A percentile compares a stretch with the other conserved stretches of the same genome.
phyloP scores from a whole-genome alignment of 2,329 filamentous ascomycete genomes.

The Basipetospora chlamydospora region DNA sequence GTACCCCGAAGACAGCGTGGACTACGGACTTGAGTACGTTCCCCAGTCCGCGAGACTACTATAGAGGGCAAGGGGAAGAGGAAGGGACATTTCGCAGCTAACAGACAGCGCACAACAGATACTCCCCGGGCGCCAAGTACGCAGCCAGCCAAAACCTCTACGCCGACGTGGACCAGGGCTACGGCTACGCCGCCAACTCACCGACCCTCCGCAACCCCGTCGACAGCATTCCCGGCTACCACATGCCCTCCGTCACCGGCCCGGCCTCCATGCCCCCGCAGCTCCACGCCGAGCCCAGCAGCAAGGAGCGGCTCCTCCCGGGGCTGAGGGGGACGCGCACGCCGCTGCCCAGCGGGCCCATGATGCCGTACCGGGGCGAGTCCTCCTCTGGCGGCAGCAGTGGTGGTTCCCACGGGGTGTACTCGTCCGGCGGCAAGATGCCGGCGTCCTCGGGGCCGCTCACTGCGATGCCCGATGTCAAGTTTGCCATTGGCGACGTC shows the following conservation, averaged over 20 bases:
- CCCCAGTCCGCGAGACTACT: slow-evolving; percentile 20
- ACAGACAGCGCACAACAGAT: too few species aligned
- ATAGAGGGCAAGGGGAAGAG: too few species aligned
- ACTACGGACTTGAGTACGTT: slow-evolving; percentile 20
- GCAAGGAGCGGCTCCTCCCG: slow-evolving; percentile 15
- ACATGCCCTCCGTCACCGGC: slow-evolving; percentile 22
- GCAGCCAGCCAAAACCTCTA: slow-evolving; percentile 17
- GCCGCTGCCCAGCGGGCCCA: background rate
- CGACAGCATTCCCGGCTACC: slow-evolving; percentile 10
- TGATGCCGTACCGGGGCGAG: too few species aligned
- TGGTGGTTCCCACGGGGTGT: too few species aligned
- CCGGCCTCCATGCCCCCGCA: slow-evolving; percentile 23
- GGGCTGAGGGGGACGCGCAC: too few species aligned
- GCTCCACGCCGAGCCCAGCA: slow-evolving; percentile 10
- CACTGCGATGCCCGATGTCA: too few species aligned
- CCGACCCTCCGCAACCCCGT: slow-evolving; percentile 20
- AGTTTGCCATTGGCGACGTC: too few species aligned
- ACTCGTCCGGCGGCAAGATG: too few species aligned
- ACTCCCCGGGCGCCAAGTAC: slow-evolving; percentile 13
- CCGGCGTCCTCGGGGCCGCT: too few species aligned
- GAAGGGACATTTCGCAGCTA: too few species aligned
- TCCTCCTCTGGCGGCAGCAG: too few species aligned
- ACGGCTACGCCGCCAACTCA: slow-evolving; percentile 16
- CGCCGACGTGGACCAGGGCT: slow-evolving; percentile 19
- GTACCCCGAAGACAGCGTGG: slow-evolving; percentile 23